phyloP scores from a whole-genome alignment of 148 eudicot genomes.

The Vaccinium macrocarpon region DNA sequence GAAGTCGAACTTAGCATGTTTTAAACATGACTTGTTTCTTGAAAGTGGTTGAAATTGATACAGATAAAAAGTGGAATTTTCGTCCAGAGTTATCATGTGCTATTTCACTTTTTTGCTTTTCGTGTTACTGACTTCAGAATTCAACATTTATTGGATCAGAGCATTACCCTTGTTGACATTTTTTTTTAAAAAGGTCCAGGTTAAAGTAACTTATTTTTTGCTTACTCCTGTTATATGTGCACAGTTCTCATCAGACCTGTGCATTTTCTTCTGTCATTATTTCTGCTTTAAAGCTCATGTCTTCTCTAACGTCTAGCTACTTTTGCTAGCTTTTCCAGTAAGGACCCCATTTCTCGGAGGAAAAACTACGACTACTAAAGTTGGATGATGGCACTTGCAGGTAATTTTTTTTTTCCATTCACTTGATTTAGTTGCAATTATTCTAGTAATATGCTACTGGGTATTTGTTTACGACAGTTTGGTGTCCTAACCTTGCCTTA shows the following conservation, averaged over 20 bases:
- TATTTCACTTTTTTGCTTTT: background rate
- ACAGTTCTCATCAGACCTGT: background rate
- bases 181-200: background rate
- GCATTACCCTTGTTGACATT: background rate
- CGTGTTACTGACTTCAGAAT: background rate
- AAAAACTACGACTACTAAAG: slow-evolving; percentile 65
- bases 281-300: background rate
- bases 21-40: background rate
- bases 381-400: slow-evolving; percentile 39
- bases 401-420: slow-evolving; percentile 37
- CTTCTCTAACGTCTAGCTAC: slow-evolving; percentile 25
- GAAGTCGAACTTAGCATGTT: background rate
- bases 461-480: slow-evolving; percentile 26
- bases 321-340: slow-evolving; percentile 65
- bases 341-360: slow-evolving; percentile 53
- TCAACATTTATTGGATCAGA: background rate
- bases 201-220: background rate
- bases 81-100: background rate
- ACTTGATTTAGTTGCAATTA: slow-evolving; percentile 8
- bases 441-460: slow-evolving; percentile 15
- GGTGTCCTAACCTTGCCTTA: slow-evolving; percentile 35
- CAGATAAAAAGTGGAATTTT: background rate
- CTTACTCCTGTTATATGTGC: background rate
- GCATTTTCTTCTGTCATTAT: background rate
- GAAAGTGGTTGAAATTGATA: background rate